Evolutionary conservation across 2,329 filamentous ascomycete species (phyloP).

Genomic region (Xylaria sp.): DNA sequence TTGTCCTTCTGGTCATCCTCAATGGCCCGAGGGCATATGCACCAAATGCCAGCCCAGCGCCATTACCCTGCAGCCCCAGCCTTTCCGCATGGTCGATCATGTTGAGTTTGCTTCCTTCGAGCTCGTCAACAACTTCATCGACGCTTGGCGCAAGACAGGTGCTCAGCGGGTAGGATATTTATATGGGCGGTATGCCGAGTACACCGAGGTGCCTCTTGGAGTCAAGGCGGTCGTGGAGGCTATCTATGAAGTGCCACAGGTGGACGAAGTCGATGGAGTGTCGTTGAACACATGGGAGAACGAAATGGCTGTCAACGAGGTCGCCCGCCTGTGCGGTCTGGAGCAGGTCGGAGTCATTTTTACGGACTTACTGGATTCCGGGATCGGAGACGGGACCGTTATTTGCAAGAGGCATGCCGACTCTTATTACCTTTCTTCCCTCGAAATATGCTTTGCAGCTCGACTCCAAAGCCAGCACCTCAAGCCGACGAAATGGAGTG

Average conservation of each 20-base stretch:
- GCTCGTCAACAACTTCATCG: conserved; percentile 88
- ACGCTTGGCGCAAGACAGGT: conserved; percentile 90
- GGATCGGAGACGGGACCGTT: conserved; percentile 83
- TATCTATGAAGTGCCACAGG: conserved; percentile 94
- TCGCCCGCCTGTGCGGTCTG: conserved; percentile 84
- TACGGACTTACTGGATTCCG: conserved; percentile 88
- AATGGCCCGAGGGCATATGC: conserved; percentile 96
- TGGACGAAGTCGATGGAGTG: conserved; percentile 88
- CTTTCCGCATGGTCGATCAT: conserved; percentile 97
- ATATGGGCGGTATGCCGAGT: conserved; percentile 91
- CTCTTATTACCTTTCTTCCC: conserved; percentile 91
- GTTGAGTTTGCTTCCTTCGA: conserved; percentile 91
- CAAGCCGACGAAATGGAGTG: conserved; percentile 95
- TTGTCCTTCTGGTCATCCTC: conserved; percentile 91
- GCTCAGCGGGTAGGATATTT: conserved; percentile 87
- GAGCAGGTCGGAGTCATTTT: conserved; percentile 93
- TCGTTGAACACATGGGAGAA: conserved; percentile 86
- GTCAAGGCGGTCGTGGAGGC: conserved; percentile 96
- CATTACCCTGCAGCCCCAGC: conserved; percentile 92
- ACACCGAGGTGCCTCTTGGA: conserved; percentile 90
- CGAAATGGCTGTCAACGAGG: conserved; percentile 80
- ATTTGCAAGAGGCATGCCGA: conserved; percentile 96
- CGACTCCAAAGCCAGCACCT: conserved; percentile 88
- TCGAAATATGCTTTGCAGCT: conserved; percentile 90
- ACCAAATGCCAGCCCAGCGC: conserved; percentile 98